Percentiles rank a stretch among this genome's conserved stretches.
Evolutionary conservation across 768 basidiomycete species (phyloP).

Genomic region (Termitomyces sp.): DNA sequence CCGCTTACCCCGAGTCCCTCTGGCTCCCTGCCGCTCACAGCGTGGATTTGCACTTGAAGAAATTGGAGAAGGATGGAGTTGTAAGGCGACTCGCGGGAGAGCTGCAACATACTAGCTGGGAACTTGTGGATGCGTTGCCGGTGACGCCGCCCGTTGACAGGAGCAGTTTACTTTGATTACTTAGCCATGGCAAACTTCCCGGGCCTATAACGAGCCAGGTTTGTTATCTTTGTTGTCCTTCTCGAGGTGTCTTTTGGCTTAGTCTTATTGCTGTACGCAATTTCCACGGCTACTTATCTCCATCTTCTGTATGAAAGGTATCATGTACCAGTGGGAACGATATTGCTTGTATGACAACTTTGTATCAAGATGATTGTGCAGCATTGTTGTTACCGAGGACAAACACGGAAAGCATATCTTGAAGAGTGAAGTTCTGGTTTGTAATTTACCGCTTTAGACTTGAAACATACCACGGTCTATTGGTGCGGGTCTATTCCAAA

Average conservation of each 20-base stretch:
- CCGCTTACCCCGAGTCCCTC: conserved; percentile 61
- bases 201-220: background rate
- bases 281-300: background rate
- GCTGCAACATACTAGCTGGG: conserved; percentile 48
- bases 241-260: background rate
- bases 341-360: background rate
- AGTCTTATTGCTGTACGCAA: background rate
- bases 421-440: too few relatives aligned
- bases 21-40: conserved; percentile 71
- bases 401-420: too few relatives aligned
- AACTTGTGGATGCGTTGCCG: conserved; percentile 16
- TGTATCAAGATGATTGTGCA: background rate
- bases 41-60: conserved; percentile 66
- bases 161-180: background rate
- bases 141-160: conserved; percentile 12
- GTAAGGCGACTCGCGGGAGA: conserved; percentile 50
- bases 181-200: background rate
- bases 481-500: too few relatives aligned
- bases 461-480: too few relatives aligned
- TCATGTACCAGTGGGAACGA: background rate
- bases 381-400: background rate
- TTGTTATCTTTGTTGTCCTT: background rate
- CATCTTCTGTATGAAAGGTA: background rate
- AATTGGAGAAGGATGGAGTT: conserved; percentile 60
- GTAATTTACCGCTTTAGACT: too few relatives aligned